phyloP scores from a whole-genome alignment of 495 filamentous ascomycete genomes.

The Niebla homalea region DNA sequence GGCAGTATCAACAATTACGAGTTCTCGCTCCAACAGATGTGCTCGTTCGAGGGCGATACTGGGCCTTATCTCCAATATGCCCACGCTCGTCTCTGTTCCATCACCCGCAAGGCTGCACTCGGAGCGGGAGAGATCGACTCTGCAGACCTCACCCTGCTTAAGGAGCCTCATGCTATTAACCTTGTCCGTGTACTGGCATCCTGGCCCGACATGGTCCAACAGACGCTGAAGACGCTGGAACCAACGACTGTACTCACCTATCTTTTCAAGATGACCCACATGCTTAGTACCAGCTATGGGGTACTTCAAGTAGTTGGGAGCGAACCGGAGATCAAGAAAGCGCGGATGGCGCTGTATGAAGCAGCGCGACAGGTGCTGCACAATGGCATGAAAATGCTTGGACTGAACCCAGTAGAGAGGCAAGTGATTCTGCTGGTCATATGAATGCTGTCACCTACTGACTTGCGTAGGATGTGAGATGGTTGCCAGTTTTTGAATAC shows the following conservation, averaged over 20 bases:
- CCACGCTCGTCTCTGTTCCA: slow-evolving; percentile 54
- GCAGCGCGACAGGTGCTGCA: slow-evolving; percentile 61
- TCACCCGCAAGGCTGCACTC: slow-evolving; percentile 40
- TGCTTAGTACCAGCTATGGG: slow-evolving; percentile 72
- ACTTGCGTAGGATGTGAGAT: no score
- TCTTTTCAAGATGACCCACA: slow-evolving; percentile 80
- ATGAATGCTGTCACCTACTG: background rate
- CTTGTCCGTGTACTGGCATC: slow-evolving; percentile 45
- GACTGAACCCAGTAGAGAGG: slow-evolving; percentile 64
- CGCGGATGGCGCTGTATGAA: slow-evolving; percentile 72
- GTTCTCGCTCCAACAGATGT: slow-evolving; percentile 57
- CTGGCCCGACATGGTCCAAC: slow-evolving; percentile 50
- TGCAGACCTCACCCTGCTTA: slow-evolving; percentile 44
- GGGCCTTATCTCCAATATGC: slow-evolving; percentile 60
- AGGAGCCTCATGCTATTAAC: slow-evolving; percentile 41
- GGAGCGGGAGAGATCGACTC: slow-evolving; percentile 29
- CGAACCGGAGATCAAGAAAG: slow-evolving; percentile 55
- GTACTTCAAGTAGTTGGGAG: slow-evolving; percentile 67
- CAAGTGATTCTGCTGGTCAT: slow-evolving; percentile 17
- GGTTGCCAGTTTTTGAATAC: no score
- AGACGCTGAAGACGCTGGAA: slow-evolving; percentile 50
- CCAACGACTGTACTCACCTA: slow-evolving; percentile 62
- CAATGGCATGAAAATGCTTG: slow-evolving; percentile 76
- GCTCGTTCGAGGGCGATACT: slow-evolving; percentile 57
- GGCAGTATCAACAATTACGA: slow-evolving; percentile 49